Evolutionary conservation across 331 rosid species (phyloP), one percentile per base, ranked within the genome.

Genomic region (Pyrus hybrid): DNA sequence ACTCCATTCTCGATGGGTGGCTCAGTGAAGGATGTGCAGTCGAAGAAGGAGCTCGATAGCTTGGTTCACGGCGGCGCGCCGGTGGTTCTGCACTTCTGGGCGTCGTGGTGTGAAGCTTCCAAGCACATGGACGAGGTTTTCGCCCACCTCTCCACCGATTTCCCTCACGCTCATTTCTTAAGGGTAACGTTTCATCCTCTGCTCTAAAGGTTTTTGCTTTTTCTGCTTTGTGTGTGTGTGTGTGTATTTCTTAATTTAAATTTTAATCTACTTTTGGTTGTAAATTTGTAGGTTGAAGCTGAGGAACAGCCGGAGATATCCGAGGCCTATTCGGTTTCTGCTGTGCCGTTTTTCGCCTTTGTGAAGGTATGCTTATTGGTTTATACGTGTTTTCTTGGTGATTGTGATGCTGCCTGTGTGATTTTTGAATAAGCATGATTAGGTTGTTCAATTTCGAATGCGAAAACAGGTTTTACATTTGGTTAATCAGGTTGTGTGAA

Each of bases 41-140:
- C 97, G 7, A 87, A 90, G 84, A 41, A 37, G n/a, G 99, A 90
- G 86, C 78, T 92, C 5, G 97, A 90, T 63, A 77, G 51, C 65
- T 53, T 85, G 26, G 87, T 92, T n/a, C 74, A 67, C 47, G 74
- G 88, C 23, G 97, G 93, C 1, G 85, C 87, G 5, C 89, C 92
- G 13, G 91, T 84, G 8, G 70, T 83, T 16, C 85, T 92, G 13
- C 97, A 94, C 80, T 94, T 94, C 83, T 94, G 99, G 99, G 99
- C 99, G 0, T 85, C 97, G 3, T 94, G 99, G 99, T 94, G 99
- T 58, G 97, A 89, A 35, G 99, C 99, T 77, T 94, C 99, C 7
- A 90, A 87, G 87, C 97, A 87, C 87, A 94, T 94, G 99, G 99
- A 94, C 82, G 83, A 88, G 72, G 88, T 94, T 86, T 86, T 90